These are phyloP conservation scores for Xylaria telfairii DNA, from an alignment of 495 filamentous ascomycete genomes.

Conservation along the genomic window DNA sequence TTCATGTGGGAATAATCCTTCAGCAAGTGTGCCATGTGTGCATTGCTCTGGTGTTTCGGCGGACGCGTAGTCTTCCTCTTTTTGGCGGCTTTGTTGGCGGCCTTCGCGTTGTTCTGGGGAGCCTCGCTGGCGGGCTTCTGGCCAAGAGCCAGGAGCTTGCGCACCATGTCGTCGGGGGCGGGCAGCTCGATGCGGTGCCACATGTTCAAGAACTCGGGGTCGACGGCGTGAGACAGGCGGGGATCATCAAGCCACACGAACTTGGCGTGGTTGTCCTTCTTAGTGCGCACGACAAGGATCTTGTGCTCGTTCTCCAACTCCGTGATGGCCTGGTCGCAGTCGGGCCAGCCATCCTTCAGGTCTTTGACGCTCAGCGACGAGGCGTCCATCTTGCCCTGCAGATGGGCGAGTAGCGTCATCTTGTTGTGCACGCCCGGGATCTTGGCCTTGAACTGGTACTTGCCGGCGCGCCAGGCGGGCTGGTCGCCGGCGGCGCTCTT, in stretches of 20 bases:
- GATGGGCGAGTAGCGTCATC: slow-evolving; percentile 75
- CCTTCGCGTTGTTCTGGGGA: slow-evolving; percentile 64
- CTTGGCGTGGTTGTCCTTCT: slow-evolving; percentile 86
- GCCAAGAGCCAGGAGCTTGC: slow-evolving; percentile 72
- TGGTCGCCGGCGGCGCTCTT: slow-evolving; percentile 40
- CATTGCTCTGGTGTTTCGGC: slow-evolving; percentile 83
- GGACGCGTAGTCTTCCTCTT: slow-evolving; percentile 72
- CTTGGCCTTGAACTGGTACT: slow-evolving; percentile 78
- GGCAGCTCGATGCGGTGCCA: slow-evolving; percentile 87
- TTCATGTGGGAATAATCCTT: slow-evolving; percentile 76
- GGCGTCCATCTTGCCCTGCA: slow-evolving; percentile 82
- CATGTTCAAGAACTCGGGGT: slow-evolving; percentile 78
- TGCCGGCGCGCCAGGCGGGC: slow-evolving; percentile 61
- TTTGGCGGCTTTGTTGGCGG: slow-evolving; percentile 68
- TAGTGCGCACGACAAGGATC: slow-evolving; percentile 83
- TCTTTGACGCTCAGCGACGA: slow-evolving; percentile 82
- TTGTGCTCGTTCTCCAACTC: slow-evolving; percentile 78
- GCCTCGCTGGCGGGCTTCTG: slow-evolving; percentile 81
- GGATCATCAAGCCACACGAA: slow-evolving; percentile 91
- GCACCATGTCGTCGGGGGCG: slow-evolving; percentile 72
- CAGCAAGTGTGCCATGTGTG: slow-evolving; percentile 87
- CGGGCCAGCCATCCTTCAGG: slow-evolving; percentile 92
- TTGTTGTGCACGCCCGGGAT: slow-evolving; percentile 76
- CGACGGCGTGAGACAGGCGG: slow-evolving; percentile 73
- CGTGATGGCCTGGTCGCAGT: slow-evolving; percentile 76